phyloP scores from a whole-genome alignment of 192 early-diverging fungal genomes.

The Coemansia sp. region DNA sequence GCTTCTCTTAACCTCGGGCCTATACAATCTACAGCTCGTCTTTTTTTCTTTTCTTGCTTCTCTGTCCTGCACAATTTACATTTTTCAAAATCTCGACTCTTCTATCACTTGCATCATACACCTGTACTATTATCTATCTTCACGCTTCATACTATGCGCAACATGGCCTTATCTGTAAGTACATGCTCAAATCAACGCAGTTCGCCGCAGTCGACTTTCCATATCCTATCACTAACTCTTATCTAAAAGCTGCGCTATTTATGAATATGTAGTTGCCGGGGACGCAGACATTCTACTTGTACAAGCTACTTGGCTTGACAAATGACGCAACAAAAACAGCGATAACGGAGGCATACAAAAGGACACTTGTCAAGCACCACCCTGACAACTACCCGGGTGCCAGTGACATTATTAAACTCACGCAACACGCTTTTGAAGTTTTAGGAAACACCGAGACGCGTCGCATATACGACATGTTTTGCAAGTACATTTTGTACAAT shows the following conservation, averaged over 20 bases:
- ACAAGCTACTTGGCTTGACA: constrained; percentile 22
- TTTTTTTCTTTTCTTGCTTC: not conserved
- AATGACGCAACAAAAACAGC: constrained; percentile 24
- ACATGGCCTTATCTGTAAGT: not conserved
- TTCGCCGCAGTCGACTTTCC: not conserved
- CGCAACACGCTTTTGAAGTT: constrained; percentile 36
- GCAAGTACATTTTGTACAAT: constrained; percentile 23
- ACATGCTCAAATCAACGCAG: not conserved
- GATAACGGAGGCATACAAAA: constrained; percentile 32
- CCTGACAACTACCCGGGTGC: constrained; percentile 36
- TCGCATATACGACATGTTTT: constrained; percentile 33
- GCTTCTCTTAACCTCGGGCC: too few relatives aligned
- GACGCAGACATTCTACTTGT: constrained; percentile 31
- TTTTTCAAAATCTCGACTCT: not conserved
- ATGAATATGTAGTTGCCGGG: not conserved
- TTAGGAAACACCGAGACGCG: constrained; percentile 24
- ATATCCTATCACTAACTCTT: not conserved
- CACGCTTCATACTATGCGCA: not conserved
- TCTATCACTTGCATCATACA: not conserved
- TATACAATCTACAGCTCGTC: not conserved
- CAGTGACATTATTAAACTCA: constrained; percentile 32
- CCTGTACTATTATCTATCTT: not conserved
- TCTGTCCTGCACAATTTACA: not conserved
- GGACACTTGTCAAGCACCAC: constrained; percentile 29
- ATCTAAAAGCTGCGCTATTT: not conserved